phyloP scores from a whole-genome alignment of 345 rosid species.

The Linum trigynum region DNA sequence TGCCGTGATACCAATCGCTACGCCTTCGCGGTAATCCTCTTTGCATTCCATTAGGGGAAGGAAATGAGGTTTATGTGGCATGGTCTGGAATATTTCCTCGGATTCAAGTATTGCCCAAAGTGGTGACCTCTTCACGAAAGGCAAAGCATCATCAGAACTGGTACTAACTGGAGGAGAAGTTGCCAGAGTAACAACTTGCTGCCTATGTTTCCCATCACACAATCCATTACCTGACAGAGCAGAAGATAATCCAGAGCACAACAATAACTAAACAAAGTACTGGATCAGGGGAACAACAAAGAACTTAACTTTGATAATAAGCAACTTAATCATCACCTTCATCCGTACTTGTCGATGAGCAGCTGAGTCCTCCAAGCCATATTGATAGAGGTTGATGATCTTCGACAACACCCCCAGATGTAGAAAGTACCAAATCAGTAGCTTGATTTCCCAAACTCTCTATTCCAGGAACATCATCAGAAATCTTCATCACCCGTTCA shows the following conservation, averaged over 20 bases:
- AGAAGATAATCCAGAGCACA: conserved; percentile 1
- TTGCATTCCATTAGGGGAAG: conserved; percentile 42
- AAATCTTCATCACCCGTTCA: too few relatives aligned
- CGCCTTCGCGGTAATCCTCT: conserved; percentile 73
- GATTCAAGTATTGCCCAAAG: conserved; percentile 59
- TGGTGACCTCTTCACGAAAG: conserved; percentile 52
- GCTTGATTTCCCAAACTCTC: too few relatives aligned
- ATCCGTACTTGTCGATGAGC: conserved; percentile 18
- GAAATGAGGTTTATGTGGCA: conserved; percentile 72
- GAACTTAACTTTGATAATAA: neutral
- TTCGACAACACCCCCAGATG: too few relatives aligned
- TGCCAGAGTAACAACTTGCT: conserved; percentile 11
- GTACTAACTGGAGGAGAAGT: neutral
- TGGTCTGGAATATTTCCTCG: conserved; percentile 41
- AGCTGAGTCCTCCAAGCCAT: conserved; percentile 36
- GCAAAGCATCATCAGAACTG: conserved; percentile 15
- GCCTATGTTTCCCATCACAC: conserved; percentile 22
- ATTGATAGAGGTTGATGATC: conserved; percentile 38
- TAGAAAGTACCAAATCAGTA: too few relatives aligned
- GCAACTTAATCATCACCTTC: conserved; percentile 24
- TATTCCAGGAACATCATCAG: too few relatives aligned
- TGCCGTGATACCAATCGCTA: conserved; percentile 65
- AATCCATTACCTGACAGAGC: conserved; percentile 21
- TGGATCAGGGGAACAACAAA: neutral
- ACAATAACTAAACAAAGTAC: conserved; percentile 3